Base-by-base conservation (phyloP, 139 green algal genomes). In the Picochlorum sp. region DNA sequence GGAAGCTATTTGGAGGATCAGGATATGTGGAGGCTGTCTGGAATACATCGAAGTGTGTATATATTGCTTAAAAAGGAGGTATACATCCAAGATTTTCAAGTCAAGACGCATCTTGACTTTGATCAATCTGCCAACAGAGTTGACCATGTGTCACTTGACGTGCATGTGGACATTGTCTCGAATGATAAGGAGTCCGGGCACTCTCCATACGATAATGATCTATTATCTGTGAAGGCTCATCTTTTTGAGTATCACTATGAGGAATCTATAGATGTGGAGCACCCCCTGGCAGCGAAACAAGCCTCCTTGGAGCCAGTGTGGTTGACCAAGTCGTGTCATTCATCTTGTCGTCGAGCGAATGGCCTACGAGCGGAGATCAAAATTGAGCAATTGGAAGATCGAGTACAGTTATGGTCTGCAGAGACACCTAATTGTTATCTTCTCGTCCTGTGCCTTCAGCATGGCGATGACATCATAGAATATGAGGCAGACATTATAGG, bases 1-100 rank as follows among this genome's bases (percentile, higher is more conserved):
- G 94, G 88, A 4, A 95, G 82, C 32, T 98, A 98, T 76, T 70
- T 99, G 15, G 94, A 99, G 45, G 94, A 98, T 69, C 83, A 92
- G 47, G 94, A 99, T 74, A 92, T 96, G 70, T 99, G 94, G 94
- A 88, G 87, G 47, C 71, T 98, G n/a, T 87, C 71, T 23, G 92
- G 92, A 62, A 88, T 98, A 6, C 80, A 95, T 74, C 69, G 92
- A 14, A 78, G 89, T 49, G 91, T 97, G 8, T 73, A 72, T 6
- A 63, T 96, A 37, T 68, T 86, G 47, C 20, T 67, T 34, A 91
- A 90, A 74, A 87, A 84, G 0, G 47, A 62, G 0, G 54, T 58
- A 16, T 69, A 82, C 71, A 86, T 95, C 10, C 54, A 71, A 2
- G 87, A 95, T 75, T 90, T 84, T 45, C n/a, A 60, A 16, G 76